Percentiles rank a stretch among this genome's conserved stretches.
These are phyloP conservation scores for Cladosporium sp. DNA, from an alignment of 2,329 filamentous ascomycete genomes.

Conservation along the genomic window DNA sequence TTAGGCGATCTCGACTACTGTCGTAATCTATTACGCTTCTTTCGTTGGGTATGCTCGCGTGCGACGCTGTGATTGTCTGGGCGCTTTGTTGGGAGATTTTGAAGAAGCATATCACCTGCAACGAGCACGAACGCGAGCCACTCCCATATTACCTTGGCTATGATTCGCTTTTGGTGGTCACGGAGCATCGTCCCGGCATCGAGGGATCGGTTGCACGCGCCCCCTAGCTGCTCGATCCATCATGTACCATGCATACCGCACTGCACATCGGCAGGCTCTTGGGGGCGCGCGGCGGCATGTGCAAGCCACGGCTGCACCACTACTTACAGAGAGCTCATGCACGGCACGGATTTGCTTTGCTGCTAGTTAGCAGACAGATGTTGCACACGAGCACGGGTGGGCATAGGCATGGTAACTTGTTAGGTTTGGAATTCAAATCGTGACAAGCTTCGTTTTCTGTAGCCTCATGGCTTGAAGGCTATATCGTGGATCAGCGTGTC, in stretches of 20 bases:
- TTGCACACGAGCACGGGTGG: constrained; percentile 7
- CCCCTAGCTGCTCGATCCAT: neutral
- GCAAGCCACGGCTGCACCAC: neutral
- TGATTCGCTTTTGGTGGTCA: neutral
- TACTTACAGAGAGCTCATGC: neutral
- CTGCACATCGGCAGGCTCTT: neutral
- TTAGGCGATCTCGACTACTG: neutral
- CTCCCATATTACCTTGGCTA: neutral
- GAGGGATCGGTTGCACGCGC: neutral
- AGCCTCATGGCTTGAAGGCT: neutral
- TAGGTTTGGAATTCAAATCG: neutral
- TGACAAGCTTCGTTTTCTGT: neutral
- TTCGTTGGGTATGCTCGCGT: neutral
- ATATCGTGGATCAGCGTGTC: neutral
- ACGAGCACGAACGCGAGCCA: neutral
- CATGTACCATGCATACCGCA: neutral
- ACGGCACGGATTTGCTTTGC: neutral
- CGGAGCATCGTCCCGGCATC: neutral
- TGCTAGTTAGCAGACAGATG: neutral
- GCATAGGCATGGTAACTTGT: neutral
- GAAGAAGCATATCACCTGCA: neutral
- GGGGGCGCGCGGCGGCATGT: constrained; percentile 8
- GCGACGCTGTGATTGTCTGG: neutral
- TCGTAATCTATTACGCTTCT: constrained; percentile 17
- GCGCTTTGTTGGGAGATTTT: neutral